phyloP scores from a whole-genome alignment of 2,329 filamentous ascomycete genomes.

The Biscogniauxia sp. region DNA sequence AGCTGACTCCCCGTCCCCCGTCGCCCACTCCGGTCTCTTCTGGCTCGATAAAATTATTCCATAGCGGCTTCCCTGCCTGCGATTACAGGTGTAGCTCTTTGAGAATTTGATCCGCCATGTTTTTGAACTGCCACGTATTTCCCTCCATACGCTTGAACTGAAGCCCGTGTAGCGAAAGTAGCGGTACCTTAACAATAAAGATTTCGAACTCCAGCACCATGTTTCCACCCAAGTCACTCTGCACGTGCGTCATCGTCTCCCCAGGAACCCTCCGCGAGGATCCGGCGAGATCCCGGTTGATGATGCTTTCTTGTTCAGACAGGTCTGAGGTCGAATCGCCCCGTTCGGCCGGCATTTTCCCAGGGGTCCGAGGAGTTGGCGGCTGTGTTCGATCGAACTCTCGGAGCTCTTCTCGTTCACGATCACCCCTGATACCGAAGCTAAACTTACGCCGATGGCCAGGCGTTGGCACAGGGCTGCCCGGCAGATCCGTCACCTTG shows the following conservation, averaged over 20 bases:
- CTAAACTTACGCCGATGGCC: slow-evolving; percentile 77
- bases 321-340: slow-evolving; percentile 86
- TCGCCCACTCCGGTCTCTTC: neutral
- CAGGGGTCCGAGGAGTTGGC: slow-evolving; percentile 46
- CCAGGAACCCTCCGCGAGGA: slow-evolving; percentile 64
- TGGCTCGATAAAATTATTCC: neutral
- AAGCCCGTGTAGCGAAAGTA: slow-evolving; percentile 89
- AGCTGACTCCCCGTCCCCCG: neutral
- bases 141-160: slow-evolving; percentile 97
- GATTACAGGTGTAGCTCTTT: slow-evolving; percentile 74
- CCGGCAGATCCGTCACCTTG: slow-evolving; percentile 63
- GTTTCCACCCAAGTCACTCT: slow-evolving; percentile 81
- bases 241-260: slow-evolving; percentile 89
- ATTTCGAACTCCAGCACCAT: slow-evolving; percentile 91
- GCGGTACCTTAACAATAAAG: slow-evolving; percentile 93
- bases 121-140: slow-evolving; percentile 98
- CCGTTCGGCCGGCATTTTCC: slow-evolving; percentile 54
- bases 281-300: slow-evolving; percentile 51
- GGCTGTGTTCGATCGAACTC: slow-evolving; percentile 53
- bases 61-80: neutral
- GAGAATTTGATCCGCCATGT: slow-evolving; percentile 94
- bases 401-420: slow-evolving; percentile 69
- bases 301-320: slow-evolving; percentile 69
- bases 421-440: slow-evolving; percentile 68
- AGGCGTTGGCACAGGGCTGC: slow-evolving; percentile 54